Conservation (phyloP, 2,329 filamentous ascomycete genomes). For the Fusarium pseudoanthophilum region DNA sequence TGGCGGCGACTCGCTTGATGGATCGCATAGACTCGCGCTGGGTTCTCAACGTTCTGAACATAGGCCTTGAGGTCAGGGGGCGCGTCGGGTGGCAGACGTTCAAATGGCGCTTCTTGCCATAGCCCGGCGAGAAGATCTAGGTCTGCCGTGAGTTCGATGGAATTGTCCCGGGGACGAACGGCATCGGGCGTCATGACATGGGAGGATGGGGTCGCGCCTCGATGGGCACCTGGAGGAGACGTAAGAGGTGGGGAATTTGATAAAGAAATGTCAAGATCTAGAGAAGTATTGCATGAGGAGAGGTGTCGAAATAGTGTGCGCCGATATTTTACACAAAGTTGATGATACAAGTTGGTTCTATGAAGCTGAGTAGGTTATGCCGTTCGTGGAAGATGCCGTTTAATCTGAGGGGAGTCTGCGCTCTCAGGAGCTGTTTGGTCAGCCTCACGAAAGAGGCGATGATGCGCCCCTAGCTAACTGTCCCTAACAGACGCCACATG, state of each 20-base stretch:
- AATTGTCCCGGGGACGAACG: constrained; percentile 26
- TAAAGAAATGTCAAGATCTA: background rate
- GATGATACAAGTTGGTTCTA: background rate
- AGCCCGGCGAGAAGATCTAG: constrained; percentile 65
- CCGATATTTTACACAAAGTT: background rate
- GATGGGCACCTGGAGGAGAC: constrained; percentile 3
- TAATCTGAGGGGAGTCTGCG: constrained; percentile 2
- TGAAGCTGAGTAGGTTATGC: background rate
- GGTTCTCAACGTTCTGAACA: constrained; percentile 69
- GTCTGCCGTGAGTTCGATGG: constrained; percentile 49
- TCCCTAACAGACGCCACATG: background rate
- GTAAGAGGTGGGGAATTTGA: background rate
- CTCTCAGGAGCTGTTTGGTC: constrained; percentile 22
- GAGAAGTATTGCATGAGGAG: background rate
- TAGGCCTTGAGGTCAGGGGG: constrained; percentile 66
- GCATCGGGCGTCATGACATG: constrained; percentile 44
- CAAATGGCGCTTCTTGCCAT: constrained; percentile 71
- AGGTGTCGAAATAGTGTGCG: background rate
- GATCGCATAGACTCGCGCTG: constrained; percentile 68
- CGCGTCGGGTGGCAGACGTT: constrained; percentile 68
- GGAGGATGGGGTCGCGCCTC: constrained; percentile 25
- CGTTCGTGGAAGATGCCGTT: background rate
- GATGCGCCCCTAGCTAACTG: constrained; percentile 21
- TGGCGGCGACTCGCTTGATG: constrained; percentile 70
- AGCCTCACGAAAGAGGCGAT: constrained; percentile 30